Percentiles rank a stretch among this genome's conserved stretches.
These are phyloP conservation scores for Pseudocercospora crystallina DNA, from an alignment of 2,329 filamentous ascomycete species.

Conservation along the genomic window DNA sequence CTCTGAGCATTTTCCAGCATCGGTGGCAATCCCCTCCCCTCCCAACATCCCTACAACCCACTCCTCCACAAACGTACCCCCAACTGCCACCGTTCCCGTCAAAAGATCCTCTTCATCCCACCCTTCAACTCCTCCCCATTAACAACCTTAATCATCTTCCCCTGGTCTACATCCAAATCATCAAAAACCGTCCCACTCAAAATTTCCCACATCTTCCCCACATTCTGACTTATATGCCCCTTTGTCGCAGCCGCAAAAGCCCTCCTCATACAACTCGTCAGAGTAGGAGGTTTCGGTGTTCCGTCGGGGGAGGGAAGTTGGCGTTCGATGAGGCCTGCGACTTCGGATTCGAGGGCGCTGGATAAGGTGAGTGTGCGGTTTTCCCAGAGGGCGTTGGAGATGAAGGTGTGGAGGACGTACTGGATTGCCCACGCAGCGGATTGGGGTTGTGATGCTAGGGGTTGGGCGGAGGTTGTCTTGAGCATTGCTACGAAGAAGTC, in stretches of 20 bases:
- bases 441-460: background rate
- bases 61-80: slow-evolving; percentile 3
- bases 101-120: slow-evolving; percentile 23
- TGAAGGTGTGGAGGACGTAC: slow-evolving; percentile 21
- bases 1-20: too few relatives aligned
- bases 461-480: slow-evolving; percentile 3
- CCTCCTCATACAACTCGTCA: slow-evolving; percentile 30
- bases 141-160: slow-evolving; percentile 21
- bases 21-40: background rate
- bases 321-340: slow-evolving; percentile 27
- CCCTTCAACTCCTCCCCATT: slow-evolving; percentile 16
- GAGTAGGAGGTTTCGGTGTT: slow-evolving; percentile 25
- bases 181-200: slow-evolving; percentile 30
- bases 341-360: slow-evolving; percentile 28
- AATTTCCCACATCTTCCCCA: slow-evolving; percentile 35
- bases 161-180: slow-evolving; percentile 20
- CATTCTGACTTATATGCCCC: slow-evolving; percentile 24
- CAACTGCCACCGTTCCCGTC: slow-evolving; percentile 6
- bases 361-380: background rate
- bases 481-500: slow-evolving; percentile 31
- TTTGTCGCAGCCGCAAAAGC: slow-evolving; percentile 28
- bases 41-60: background rate
- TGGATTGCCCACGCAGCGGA: slow-evolving; percentile 21
- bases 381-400: too few relatives aligned
- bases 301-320: slow-evolving; percentile 25